Evolutionary conservation across 139 green algal genomes (phyloP), one percentile per base, ranked within the genome.

Genomic region (Micractinium conductrix): DNA sequence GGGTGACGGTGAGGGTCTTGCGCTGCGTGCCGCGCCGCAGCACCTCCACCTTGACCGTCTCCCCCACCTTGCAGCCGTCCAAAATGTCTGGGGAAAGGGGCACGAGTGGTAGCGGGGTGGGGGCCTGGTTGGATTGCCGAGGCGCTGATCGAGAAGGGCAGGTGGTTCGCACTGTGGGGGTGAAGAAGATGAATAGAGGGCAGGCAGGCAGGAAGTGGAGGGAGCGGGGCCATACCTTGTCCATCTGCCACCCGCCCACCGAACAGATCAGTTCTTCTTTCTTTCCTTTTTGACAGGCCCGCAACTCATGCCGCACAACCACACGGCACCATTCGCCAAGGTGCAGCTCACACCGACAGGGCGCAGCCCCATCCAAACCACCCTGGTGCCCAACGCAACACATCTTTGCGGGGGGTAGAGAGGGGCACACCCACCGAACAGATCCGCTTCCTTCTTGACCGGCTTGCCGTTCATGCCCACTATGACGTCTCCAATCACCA

Each of bases 401-500:
- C 58, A 38, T 40, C 62, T 6, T n/a, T n/a, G n/a, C n/a, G n/a
- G n/a, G n/a, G n/a, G n/a, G n/a, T n/a, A n/a, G n/a, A n/a, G n/a
- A n/a, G n/a, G n/a, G n/a, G 5, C 3, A 5, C 5, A 33, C 74
- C 19, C 81, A 44, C 84, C 87, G 62, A 94, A 90, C 44, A 96
- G 83, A 55, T 95, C 91, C 3, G 89, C 87, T 62, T 94, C 86
- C 22, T 75, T 73, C 40, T 82, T 86, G 45, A 96, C 87, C 2
- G 72, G 62, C 67, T 86, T 79, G 38, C 90, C 90, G 33, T 92
- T 89, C 30, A 95, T 80, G 33, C 82, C 87, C 4, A 90, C 85
- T 53, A 95, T 90, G 35, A 95, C 78, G 73, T 94, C 92, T 10
- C 91, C 89, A 50, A 95, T 44, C 0, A 90, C 48, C 40, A 94